Evolutionary conservation across 176 grass and related monocot species (phyloP).

Genomic region (Triticum urartu): DNA sequence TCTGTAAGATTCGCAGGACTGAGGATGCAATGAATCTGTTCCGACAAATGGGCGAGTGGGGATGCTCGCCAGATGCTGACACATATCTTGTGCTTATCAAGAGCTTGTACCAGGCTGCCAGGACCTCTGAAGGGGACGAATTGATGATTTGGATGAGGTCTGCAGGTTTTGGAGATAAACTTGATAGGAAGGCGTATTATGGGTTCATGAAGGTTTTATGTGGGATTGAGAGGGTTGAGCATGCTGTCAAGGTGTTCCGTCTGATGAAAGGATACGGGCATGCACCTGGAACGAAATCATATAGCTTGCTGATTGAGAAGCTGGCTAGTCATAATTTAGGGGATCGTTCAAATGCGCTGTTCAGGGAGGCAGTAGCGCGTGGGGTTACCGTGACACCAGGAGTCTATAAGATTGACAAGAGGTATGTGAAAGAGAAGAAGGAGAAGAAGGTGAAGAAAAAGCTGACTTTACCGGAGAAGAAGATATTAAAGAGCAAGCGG

Average conservation of each 20-base stretch:
- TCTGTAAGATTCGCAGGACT: slow-evolving; percentile 88
- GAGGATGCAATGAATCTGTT: slow-evolving; percentile 86
- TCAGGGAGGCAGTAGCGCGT: slow-evolving; percentile 72
- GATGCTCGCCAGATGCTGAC: slow-evolving; percentile 89
- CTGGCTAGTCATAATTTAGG: slow-evolving; percentile 74
- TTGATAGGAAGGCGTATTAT: slow-evolving; percentile 87
- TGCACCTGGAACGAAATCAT: slow-evolving; percentile 81
- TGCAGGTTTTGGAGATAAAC: slow-evolving; percentile 70
- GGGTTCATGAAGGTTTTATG: slow-evolving; percentile 94
- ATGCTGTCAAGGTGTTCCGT: slow-evolving; percentile 88
- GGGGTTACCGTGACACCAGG: slow-evolving; percentile 51
- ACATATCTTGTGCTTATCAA: slow-evolving; percentile 70
- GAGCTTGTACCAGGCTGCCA: slow-evolving; percentile 87
- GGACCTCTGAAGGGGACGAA: slow-evolving; percentile 84
- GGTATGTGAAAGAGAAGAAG: slow-evolving; percentile 67
- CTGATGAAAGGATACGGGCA: slow-evolving; percentile 95
- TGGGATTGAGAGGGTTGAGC: slow-evolving; percentile 94
- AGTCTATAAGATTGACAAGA: slow-evolving; percentile 62
- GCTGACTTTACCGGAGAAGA: slow-evolving; percentile 88
- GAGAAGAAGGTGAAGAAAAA: slow-evolving; percentile 87
- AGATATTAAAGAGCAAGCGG: slow-evolving; percentile 81
- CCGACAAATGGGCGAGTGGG: slow-evolving; percentile 71
- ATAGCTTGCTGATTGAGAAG: slow-evolving; percentile 78
- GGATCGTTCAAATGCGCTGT: slow-evolving; percentile 81
- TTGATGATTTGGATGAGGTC: slow-evolving; percentile 88